phyloP scores from a whole-genome alignment of 352 stramenopile species.

The Globisporangium abappressorium region DNA sequence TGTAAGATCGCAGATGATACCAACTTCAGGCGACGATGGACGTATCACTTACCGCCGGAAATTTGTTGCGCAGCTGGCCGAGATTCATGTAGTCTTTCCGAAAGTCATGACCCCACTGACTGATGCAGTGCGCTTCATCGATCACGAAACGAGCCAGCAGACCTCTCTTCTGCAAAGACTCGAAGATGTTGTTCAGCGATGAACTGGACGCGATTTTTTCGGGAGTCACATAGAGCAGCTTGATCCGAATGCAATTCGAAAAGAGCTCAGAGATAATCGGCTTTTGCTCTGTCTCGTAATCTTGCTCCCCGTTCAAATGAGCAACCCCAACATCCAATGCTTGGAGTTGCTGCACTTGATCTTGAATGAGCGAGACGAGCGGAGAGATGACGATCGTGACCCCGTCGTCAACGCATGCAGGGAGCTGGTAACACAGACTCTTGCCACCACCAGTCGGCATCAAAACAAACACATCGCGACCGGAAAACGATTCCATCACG shows the following conservation, averaged over 20 bases:
- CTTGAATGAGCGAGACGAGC: constrained; percentile 98
- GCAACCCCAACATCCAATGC: constrained; percentile 90
- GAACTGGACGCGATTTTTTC: constrained; percentile 94
- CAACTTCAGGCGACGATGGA: background rate
- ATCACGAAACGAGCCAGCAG: constrained; percentile 97
- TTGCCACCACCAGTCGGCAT: constrained; percentile 99
- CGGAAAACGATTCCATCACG: constrained; percentile 90
- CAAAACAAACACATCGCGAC: constrained; percentile 97
- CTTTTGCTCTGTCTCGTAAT: constrained; percentile 82
- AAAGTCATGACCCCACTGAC: constrained; percentile 99
- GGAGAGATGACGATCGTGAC: constrained; percentile 98
- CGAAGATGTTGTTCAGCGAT: constrained; percentile 85
- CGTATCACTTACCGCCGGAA: constrained; percentile 77
- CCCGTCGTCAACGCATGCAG: constrained; percentile 86
- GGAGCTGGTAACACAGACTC: constrained; percentile 97
- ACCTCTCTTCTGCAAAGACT: constrained; percentile 67
- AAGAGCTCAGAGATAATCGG: constrained; percentile 89
- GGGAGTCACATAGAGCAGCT: constrained; percentile 98
- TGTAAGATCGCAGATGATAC: background rate
- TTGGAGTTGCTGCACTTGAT: constrained; percentile 97
- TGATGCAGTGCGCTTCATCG: constrained; percentile 97
- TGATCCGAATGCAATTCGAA: constrained; percentile 86
- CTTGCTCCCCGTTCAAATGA: constrained; percentile 83
- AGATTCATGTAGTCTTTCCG: constrained; percentile 98
- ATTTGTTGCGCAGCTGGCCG: constrained; percentile 88